Evolutionary conservation across 2,329 filamentous ascomycete species (phyloP), one percentile per base, ranked within the genome.

Genomic region (Nakataea oryzae): DNA sequence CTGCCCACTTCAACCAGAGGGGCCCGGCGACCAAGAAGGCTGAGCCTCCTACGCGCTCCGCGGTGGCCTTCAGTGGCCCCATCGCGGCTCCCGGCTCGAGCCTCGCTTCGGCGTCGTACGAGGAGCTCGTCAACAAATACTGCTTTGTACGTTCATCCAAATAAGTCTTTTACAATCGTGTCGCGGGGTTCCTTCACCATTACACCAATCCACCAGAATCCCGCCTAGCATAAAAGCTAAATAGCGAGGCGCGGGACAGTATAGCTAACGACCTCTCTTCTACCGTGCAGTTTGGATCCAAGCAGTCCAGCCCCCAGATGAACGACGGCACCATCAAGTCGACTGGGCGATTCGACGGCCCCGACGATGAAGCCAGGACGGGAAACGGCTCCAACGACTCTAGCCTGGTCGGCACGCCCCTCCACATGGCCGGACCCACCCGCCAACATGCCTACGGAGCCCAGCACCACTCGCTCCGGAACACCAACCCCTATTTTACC

Each of bases 81-180:
- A 60, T 65, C 66, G 70, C 69, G 69, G 70, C 65, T 61, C 57
- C 67, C 62, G 63, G 80, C 79, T 68, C 77, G 59, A 76, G 76
- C 70, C 87, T 96, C 67, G 85, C 93, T 64, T 96, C 92, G 66
- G 87, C 91, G 64, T 93, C 93, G 64, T 97, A 99, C 74, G 91
- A 96, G 77, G 95, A 99, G 77, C 84, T 99, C 67, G 89, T 99
- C 75, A 93, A 96, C 81, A 97, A 96, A 81, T 99, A 96, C 82
- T 99, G 95, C 83, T 99, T 97, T 86, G 93, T 97, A 93, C 86
- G 93, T 96, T 83, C 83, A 72, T 75, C 75, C 67, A 73, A 73
- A 60, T 65, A 56, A 50, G n/a, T n/a, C n/a, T n/a, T n/a, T n/a
- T n/a, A 50, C 41, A 24, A 50, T 50, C 17, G 8, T 8, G 21